Base-by-base conservation (phyloP, 2,329 filamentous ascomycete species). In the Fusarium acutatum region DNA sequence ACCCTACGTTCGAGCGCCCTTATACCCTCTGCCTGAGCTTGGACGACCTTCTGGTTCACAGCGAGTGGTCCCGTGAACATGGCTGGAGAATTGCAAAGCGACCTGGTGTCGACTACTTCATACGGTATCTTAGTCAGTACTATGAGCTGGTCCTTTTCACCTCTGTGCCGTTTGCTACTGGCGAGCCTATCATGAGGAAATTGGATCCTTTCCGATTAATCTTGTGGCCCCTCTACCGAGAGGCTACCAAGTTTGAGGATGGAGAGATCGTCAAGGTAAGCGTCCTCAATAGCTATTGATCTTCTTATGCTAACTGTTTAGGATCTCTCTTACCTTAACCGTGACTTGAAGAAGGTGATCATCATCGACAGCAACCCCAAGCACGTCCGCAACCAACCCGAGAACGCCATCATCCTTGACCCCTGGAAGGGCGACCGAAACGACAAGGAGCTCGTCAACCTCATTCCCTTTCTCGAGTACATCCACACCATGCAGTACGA, bases 91-190 rank as follows among this genome's bases (percentile, higher is more conserved):
- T 97, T 70, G 96, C 96, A 34, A 99, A 99, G 86, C 90, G 96
- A 56, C 96, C 96, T 40, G 96, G 96, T 50, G 90, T 97, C 70
- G 96, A 99, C 84, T 99, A 99, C 86, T 99, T 99, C 86, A 86
- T 99, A 73, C 94, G 94, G 80, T 99, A 99, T 82, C 89, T 99
- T 54, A 96, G 94, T 83, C 95, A 98, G 83, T 98, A 99, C 88
- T 99, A 98, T 81, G 96, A 99, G 83, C 88, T 99, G 61, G 96
- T 98, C 59, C 90, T 99, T 73, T 99, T 98, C 85, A 99, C 96
- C 37, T 94, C 90, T 43, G 92, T 96, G 52, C 95, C 96, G 2
- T 94, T 91, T 79, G 91, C 91, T 79, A 93, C 94, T 80, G 96
- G 92, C 34, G 95, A 98, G 76, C 94, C 94, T 30, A 89, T 99